Percentiles rank a stretch among this genome's conserved stretches.
Conservation (phyloP, 1,139 yeast genomes). For the Zygoascus sp. region DNA sequence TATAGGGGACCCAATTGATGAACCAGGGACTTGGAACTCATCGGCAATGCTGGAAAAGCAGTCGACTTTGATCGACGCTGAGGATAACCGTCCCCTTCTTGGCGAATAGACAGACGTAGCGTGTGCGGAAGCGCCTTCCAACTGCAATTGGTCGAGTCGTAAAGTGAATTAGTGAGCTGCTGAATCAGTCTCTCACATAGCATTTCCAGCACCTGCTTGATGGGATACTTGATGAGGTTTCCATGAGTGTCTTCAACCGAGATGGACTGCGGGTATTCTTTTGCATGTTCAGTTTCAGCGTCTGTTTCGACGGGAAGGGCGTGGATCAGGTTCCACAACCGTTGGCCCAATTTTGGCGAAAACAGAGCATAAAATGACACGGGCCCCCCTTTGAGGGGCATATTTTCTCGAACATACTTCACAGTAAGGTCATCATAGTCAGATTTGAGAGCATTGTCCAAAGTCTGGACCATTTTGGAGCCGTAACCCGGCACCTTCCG, state of each 20-base stretch:
- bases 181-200: slow-evolving; percentile 25
- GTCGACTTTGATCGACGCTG: slow-evolving; percentile 9
- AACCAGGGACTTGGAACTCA: neutral
- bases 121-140: slow-evolving; percentile 26
- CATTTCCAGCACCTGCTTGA: slow-evolving; percentile 20
- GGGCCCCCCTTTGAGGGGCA: slow-evolving; percentile 5
- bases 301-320: slow-evolving; percentile 32
- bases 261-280: slow-evolving; percentile 28
- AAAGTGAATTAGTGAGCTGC: slow-evolving; percentile 26
- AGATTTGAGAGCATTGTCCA: slow-evolving; percentile 6
- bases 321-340: slow-evolving; percentile 30
- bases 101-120: slow-evolving; percentile 21
- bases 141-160: slow-evolving; percentile 18
- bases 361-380: slow-evolving; percentile 5
- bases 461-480: slow-evolving; percentile 16
- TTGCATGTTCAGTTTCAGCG: slow-evolving; percentile 15
- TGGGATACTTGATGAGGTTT: slow-evolving; percentile 15
- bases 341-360: slow-evolving; percentile 11
- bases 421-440: neutral
- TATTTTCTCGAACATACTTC: neutral
- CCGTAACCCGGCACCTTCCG: slow-evolving; percentile 34
- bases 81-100: slow-evolving; percentile 7
- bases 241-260: slow-evolving; percentile 35
- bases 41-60: neutral
- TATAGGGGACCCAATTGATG: slow-evolving; percentile 7